These are phyloP conservation scores for Alternaria sp. DNA, from an alignment of 2,329 filamentous ascomycete genomes.

Conservation along the genomic window DNA sequence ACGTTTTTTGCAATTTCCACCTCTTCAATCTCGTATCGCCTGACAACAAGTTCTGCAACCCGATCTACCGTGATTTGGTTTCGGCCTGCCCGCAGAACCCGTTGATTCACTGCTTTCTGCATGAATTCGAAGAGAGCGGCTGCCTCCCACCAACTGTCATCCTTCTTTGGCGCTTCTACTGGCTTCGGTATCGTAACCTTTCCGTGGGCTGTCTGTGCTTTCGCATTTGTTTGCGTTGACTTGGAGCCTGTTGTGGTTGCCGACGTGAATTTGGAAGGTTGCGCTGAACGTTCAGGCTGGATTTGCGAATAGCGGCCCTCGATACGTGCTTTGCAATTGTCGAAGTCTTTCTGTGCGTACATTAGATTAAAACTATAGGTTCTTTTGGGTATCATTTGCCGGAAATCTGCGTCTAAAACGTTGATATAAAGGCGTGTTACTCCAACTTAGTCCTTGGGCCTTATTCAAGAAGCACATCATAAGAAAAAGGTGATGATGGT, in stretches of 20 bases:
- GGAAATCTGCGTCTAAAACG: conserved; percentile 52
- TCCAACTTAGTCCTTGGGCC: conserved; percentile 57
- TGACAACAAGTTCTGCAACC: conserved; percentile 45
- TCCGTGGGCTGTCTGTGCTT: conserved; percentile 4
- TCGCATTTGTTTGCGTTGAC: conserved; percentile 9
- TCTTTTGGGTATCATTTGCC: conserved; percentile 22
- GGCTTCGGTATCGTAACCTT: conserved; percentile 19
- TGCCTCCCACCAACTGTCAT: conserved; percentile 52
- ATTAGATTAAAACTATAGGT: conserved; percentile 14
- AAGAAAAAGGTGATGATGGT: conserved; percentile 54
- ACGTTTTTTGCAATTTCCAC: conserved; percentile 42
- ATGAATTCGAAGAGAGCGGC: conserved; percentile 51
- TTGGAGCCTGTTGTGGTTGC: conserved; percentile 11
- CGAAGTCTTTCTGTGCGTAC: conserved; percentile 37
- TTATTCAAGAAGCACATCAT: conserved; percentile 55
- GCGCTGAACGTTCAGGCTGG: conserved; percentile 19
- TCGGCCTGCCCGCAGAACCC: conserved; percentile 35
- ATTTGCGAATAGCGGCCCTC: conserved; percentile 37
- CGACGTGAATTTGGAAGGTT: conserved; percentile 18
- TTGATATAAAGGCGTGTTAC: conserved; percentile 53
- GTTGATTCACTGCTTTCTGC: conserved; percentile 49
- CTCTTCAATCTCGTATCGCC: conserved; percentile 50
- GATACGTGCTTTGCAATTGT: conserved; percentile 39
- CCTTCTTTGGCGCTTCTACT: conserved; percentile 42
- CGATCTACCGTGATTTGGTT: conserved; percentile 45